Percentiles rank a stretch among this genome's conserved stretches.
Evolutionary conservation across 805 yeast genomes (phyloP).

Genomic region (Huiozyma naganishii): DNA sequence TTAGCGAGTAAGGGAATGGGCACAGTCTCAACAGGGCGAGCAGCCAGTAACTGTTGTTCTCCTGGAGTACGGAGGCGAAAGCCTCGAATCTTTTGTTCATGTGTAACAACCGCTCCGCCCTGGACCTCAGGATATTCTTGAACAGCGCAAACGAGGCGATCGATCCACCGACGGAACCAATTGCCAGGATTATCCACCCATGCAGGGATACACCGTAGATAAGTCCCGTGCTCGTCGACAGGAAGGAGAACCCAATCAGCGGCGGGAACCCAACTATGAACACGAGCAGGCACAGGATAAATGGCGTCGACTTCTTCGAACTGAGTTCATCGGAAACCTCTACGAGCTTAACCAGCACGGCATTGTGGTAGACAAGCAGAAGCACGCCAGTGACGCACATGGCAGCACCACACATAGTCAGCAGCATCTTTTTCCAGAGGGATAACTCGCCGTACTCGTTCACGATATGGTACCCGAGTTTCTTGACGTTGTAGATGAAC

Average conservation of each 20-base stretch:
- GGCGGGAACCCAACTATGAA: slow-evolving; percentile 84
- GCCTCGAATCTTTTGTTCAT: slow-evolving; percentile 60
- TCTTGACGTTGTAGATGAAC: slow-evolving; percentile 14
- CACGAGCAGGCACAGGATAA: slow-evolving; percentile 41
- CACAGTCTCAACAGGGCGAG: slow-evolving; percentile 69
- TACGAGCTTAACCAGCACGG: slow-evolving; percentile 28
- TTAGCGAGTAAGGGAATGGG: slow-evolving; percentile 86
- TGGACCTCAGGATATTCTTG: slow-evolving; percentile 43
- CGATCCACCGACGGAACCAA: slow-evolving; percentile 65
- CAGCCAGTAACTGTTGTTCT: slow-evolving; percentile 54
- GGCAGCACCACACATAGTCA: slow-evolving; percentile 8
- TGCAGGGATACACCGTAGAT: slow-evolving; percentile 61
- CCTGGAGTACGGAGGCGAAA: slow-evolving; percentile 61
- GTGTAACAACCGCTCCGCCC: slow-evolving; percentile 51
- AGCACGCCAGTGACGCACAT: slow-evolving; percentile 10
- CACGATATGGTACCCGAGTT: slow-evolving; percentile 5
- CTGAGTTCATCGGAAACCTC: slow-evolving; percentile 37
- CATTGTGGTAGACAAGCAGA: slow-evolving; percentile 19
- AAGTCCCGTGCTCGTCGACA: slow-evolving; percentile 64
- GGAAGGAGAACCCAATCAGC: slow-evolving; percentile 65
- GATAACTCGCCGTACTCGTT: slow-evolving; percentile 13
- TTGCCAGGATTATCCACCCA: slow-evolving; percentile 72
- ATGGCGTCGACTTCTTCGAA: slow-evolving; percentile 31
- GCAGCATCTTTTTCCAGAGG: slow-evolving; percentile 15
- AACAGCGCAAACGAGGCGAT: slow-evolving; percentile 61